Percentiles rank a stretch among this genome's conserved stretches.
Conservation (phyloP, 2,329 filamentous ascomycete genomes). For the Colletotrichum falcatum region DNA sequence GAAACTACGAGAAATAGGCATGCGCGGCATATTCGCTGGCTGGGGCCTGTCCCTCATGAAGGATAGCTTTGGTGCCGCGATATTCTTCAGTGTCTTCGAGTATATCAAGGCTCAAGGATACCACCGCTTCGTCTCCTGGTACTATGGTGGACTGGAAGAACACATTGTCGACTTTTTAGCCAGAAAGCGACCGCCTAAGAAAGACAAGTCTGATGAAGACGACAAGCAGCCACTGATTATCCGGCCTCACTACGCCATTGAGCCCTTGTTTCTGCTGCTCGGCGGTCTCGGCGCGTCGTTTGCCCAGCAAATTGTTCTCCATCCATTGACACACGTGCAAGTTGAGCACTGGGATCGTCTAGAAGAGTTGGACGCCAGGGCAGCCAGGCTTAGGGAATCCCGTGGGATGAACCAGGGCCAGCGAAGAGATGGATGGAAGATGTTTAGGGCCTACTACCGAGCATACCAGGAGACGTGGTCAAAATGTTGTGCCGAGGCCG, state of each 20-base stretch:
- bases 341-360: conserved; percentile 79
- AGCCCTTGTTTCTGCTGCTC: conserved; percentile 77
- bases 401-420: conserved; percentile 48
- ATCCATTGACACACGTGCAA: conserved; percentile 78
- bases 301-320: conserved; percentile 75
- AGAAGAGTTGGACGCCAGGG: conserved; percentile 76
- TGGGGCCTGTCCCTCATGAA: conserved; percentile 77
- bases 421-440: conserved; percentile 58
- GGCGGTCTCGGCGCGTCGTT: conserved; percentile 78
- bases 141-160: conserved; percentile 71
- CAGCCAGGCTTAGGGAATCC: conserved; percentile 57
- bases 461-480: conserved; percentile 77
- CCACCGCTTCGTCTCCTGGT: conserved; percentile 77
- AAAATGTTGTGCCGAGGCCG: conserved; percentile 70
- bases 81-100: conserved; percentile 83
- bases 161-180: conserved; percentile 64
- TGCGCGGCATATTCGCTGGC: conserved; percentile 79
- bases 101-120: conserved; percentile 80
- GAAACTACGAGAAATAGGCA: conserved; percentile 75
- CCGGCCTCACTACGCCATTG: conserved; percentile 79
- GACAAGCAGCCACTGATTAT: conserved; percentile 63
- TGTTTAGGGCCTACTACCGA: conserved; percentile 74
- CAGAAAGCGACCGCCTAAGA: conserved; percentile 54
- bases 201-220: conserved; percentile 44
- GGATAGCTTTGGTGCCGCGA: conserved; percentile 75